Evolutionary conservation across 139 green algal genomes (phyloP), one percentile per base, ranked within the genome.

Genomic region (Chlorella sp.): DNA sequence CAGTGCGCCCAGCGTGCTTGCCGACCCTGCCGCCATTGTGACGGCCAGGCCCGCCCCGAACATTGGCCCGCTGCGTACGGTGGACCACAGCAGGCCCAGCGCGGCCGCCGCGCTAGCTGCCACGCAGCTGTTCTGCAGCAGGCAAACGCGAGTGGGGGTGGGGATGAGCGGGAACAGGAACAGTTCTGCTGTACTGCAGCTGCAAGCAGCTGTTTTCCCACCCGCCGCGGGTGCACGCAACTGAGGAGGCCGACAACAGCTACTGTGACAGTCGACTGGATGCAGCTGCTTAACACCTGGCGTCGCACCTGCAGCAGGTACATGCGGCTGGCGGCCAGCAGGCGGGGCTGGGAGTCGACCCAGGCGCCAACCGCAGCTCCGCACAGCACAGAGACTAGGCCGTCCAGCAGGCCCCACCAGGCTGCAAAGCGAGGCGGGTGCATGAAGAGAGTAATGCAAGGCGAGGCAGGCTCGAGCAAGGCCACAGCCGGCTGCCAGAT

Each of bases 241-340:
- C n/a, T n/a, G n/a, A n/a, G n/a, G n/a, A n/a, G n/a, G n/a, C n/a
- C n/a, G n/a, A n/a, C n/a, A n/a, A n/a, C n/a, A n/a, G n/a, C n/a
- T n/a, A n/a, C n/a, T n/a, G n/a, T n/a, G n/a, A n/a, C n/a, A n/a
- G n/a, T n/a, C n/a, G n/a, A n/a, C n/a, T n/a, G n/a, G n/a, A n/a
- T n/a, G n/a, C n/a, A n/a, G n/a, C n/a, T n/a, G n/a, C n/a, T n/a
- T n/a, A n/a, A n/a, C n/a, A n/a, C n/a, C n/a, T n/a, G n/a, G n/a
- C n/a, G n/a, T n/a, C n/a, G n/a, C n/a, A n/a, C n/a, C 30, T 97
- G 93, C 25, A 93, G n/a, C 16, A 89, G 15, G 73, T 93, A 94
- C 82, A 93, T 90, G 5, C 21, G 36, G 36, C 55, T 68, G 6
- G 91, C 88, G 1, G 83, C 92, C 0, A 38, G 72, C 73, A 94